Percentiles rank a stretch among this genome's conserved stretches.
Evolutionary conservation across 192 early-diverging fungal genomes (phyloP).

Genomic region (Linnemannia zychae): DNA sequence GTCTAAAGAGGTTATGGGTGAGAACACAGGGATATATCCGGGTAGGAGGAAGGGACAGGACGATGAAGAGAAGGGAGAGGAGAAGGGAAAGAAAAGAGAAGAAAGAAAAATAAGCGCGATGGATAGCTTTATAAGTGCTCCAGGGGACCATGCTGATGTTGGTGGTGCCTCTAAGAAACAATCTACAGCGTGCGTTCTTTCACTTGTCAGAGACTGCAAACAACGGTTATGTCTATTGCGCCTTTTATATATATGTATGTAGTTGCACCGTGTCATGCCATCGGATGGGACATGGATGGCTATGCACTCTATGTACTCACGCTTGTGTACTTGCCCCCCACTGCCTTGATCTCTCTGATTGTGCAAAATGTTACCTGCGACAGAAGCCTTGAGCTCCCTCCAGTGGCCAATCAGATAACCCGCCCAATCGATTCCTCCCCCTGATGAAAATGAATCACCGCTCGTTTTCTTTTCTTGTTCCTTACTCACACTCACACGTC

Average conservation of each 20-base stretch:
- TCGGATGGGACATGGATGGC: no score
- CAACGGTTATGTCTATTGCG: no score
- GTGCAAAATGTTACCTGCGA: neutral
- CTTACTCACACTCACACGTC: neutral
- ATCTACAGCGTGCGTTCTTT: neutral
- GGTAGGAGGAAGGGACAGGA: neutral
- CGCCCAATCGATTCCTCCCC: no score
- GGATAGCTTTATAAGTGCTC: neutral
- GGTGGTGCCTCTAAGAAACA: no score
- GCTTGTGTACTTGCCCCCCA: no score
- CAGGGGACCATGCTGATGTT: neutral
- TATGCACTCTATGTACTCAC: no score
- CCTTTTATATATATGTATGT: no score
- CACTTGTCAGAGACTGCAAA: neutral
- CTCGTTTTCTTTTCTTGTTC: neutral
- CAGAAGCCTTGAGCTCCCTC: neutral
- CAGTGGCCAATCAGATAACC: neutral
- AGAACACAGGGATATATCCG: neutral
- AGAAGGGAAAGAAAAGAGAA: slow-evolving; percentile 4
- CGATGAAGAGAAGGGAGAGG: neutral
- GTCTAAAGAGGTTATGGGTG: neutral
- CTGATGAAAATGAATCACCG: no score
- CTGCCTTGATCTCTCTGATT: neutral
- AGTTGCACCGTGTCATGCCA: no score
- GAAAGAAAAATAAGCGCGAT: neutral